Evolutionary conservation across 441 rosid species (phyloP).

Genomic region (Erysimum cheiri): DNA sequence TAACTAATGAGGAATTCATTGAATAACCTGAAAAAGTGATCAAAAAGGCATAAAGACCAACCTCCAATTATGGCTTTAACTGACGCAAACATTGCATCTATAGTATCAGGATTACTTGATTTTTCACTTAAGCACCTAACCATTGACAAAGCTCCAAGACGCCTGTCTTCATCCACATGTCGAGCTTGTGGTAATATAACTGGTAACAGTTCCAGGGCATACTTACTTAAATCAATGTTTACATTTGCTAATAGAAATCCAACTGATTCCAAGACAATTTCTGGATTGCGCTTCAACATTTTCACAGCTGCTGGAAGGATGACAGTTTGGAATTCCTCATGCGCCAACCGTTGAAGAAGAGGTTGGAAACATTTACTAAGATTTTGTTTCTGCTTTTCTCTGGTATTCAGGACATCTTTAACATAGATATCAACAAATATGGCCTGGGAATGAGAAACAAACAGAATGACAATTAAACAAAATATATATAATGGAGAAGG

Average conservation of each 20-base stretch:
- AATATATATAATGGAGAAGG: neutral
- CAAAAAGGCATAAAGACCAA: slow-evolving; percentile 44
- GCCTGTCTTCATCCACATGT: slow-evolving; percentile 89
- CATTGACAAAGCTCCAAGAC: slow-evolving; percentile 73
- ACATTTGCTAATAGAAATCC: slow-evolving; percentile 72
- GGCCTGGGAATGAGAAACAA: slow-evolving; percentile 56
- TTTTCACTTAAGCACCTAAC: slow-evolving; percentile 75
- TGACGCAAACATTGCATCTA: slow-evolving; percentile 82
- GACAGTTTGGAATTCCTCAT: slow-evolving; percentile 80
- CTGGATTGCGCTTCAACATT: slow-evolving; percentile 99
- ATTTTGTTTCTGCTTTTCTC: slow-evolving; percentile 70
- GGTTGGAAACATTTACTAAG: slow-evolving; percentile 76
- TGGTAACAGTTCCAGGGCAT: slow-evolving; percentile 79
- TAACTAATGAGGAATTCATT: slow-evolving; percentile 6
- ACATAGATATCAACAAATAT: slow-evolving; percentile 80
- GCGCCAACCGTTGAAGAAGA: slow-evolving; percentile 65
- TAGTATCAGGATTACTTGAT: slow-evolving; percentile 94
- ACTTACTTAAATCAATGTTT: slow-evolving; percentile 91
- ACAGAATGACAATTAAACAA: neutral
- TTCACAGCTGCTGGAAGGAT: slow-evolving; percentile 85
- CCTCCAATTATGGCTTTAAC: slow-evolving; percentile 93
- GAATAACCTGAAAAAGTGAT: slow-evolving; percentile 6
- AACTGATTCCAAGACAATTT: slow-evolving; percentile 88
- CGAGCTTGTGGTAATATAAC: slow-evolving; percentile 87
- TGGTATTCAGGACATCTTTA: slow-evolving; percentile 81